Evolutionary conservation across 768 basidiomycete species (phyloP).

Genomic region (Dentipellis sp.): DNA sequence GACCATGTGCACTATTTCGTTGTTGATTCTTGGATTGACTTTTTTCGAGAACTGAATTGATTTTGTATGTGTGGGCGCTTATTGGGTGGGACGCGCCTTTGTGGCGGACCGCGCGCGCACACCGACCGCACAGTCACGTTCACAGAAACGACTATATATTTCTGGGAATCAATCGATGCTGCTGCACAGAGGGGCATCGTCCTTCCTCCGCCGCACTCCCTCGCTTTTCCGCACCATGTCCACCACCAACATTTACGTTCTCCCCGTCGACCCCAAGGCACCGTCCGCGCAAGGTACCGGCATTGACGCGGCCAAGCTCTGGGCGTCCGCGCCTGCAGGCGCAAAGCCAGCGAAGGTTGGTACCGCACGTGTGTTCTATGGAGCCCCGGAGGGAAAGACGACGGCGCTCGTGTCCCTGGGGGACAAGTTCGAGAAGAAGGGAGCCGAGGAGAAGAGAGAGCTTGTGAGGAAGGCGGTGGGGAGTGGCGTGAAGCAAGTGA

Average conservation of each 20-base stretch:
- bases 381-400: conserved; percentile 33
- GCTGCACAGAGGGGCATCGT: background rate
- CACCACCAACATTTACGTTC: conserved; percentile 46
- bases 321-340: conserved; percentile 38
- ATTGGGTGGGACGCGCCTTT: no score
- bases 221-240: conserved; percentile 23
- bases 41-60: no score
- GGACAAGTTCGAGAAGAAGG: conserved; percentile 39
- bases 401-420: conserved; percentile 54
- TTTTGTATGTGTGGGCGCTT: no score
- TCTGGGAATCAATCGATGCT: no score
- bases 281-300: conserved; percentile 22
- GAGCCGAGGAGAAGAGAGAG: conserved; percentile 44
- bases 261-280: conserved; percentile 44
- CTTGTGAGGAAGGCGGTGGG: conserved; percentile 63
- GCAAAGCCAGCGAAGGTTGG: conserved; percentile 44
- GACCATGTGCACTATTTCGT: no score
- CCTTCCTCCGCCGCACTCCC: conserved; percentile 12
- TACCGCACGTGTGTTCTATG: conserved; percentile 57
- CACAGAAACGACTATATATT: no score
- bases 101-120: no score
- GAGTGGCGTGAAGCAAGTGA: conserved; percentile 61
- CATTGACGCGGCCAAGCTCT: conserved; percentile 40
- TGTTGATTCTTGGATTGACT: no score
- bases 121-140: no score